phyloP scores from a whole-genome alignment of 371 early-diverging fungal species.

The Dipsacomyces acuminosporus region DNA sequence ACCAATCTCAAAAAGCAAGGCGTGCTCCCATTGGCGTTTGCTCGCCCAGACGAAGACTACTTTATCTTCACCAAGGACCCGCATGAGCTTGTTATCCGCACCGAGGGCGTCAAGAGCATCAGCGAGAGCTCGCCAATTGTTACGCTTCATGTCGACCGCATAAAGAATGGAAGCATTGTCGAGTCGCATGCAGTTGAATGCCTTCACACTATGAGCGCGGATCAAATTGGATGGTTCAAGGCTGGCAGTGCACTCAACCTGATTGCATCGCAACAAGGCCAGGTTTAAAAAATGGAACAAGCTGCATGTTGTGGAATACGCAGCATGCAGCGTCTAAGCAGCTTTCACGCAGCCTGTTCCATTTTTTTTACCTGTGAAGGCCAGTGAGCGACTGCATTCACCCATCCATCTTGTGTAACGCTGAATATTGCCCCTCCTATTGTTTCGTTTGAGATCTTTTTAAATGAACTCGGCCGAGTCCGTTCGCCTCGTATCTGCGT shows the following conservation, averaged over 20 bases:
- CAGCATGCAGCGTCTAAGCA: no score
- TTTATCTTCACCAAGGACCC: constrained; percentile 60
- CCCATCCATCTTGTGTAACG: no score
- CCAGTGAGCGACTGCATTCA: no score
- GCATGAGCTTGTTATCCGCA: constrained; percentile 69
- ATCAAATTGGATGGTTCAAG: constrained; percentile 92
- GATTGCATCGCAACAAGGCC: constrained; percentile 48
- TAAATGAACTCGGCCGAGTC: no score
- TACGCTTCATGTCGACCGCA: constrained; percentile 62
- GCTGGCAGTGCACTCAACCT: constrained; percentile 86
- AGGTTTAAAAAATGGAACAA: neutral
- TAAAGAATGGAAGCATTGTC: constrained; percentile 59
- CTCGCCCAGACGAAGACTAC: constrained; percentile 73
- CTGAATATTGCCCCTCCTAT: no score
- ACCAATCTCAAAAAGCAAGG: constrained; percentile 99
- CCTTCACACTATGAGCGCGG: constrained; percentile 89
- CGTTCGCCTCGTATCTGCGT: no score
- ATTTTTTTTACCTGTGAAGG: no score
- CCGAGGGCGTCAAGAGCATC: constrained; percentile 63
- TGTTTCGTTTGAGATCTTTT: no score
- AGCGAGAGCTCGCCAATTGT: constrained; percentile 49
- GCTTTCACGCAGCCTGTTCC: no score
- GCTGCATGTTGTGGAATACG: no score
- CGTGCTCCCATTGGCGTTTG: constrained; percentile 89
- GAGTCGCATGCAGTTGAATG: constrained; percentile 58